Conservation (phyloP, 805 yeast species). For the Babjeviella inositovora region DNA sequence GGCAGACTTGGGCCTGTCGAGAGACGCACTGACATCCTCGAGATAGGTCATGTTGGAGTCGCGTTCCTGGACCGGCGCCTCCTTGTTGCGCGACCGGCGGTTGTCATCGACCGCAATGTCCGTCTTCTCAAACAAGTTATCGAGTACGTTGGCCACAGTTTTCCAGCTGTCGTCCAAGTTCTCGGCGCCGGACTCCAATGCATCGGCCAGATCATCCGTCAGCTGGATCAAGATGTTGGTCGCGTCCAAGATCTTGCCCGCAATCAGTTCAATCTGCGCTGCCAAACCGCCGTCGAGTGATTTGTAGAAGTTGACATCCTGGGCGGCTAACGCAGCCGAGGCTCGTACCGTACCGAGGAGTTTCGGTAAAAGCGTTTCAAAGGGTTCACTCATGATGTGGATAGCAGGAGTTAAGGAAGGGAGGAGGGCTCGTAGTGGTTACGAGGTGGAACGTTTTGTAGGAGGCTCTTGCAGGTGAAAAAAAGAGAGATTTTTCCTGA, state of each 20-base stretch:
- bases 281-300: conserved; percentile 37
- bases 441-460: too few species aligned
- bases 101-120: conserved; percentile 48
- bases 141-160: conserved; percentile 43
- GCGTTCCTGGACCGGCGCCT: conserved; percentile 1
- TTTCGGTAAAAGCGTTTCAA: too few species aligned
- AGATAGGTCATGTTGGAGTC: conserved; percentile 23
- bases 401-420: too few species aligned
- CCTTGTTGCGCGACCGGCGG: conserved; percentile 3
- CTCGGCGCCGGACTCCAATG: conserved; percentile 21
- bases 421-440: too few species aligned
- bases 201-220: conserved; percentile 13
- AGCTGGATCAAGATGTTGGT: conserved; percentile 27
- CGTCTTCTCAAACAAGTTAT: conserved; percentile 57
- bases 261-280: conserved; percentile 17
- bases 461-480: too few species aligned
- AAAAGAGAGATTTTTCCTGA: too few species aligned
- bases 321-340: conserved; percentile 54
- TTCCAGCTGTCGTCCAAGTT: conserved; percentile 41
- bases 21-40: conserved; percentile 20
- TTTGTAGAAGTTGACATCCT: conserved; percentile 65
- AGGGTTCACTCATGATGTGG: too few species aligned
- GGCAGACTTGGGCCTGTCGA: conserved; percentile 4
- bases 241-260: conserved; percentile 22
- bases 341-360: conserved; percentile 46